phyloP scores from a whole-genome alignment of 345 rosid genomes.

The Salix exigua region DNA sequence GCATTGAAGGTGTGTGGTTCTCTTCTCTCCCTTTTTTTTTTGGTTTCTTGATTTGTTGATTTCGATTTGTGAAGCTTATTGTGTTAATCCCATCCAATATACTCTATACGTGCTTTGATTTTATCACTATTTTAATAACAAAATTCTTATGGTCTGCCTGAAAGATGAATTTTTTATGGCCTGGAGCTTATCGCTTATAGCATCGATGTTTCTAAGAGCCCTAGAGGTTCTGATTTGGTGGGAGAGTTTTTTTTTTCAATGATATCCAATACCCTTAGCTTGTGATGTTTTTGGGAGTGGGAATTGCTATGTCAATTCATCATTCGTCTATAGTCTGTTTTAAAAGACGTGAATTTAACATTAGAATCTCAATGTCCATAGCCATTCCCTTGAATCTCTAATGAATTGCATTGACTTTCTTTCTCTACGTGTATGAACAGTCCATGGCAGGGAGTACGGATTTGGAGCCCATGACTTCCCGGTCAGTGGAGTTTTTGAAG shows the following conservation, averaged over 20 bases:
- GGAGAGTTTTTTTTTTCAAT: not conserved
- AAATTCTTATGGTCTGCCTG: not conserved
- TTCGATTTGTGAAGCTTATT: not conserved
- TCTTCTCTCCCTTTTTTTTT: not conserved
- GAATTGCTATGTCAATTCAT: not conserved
- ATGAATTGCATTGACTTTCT: not conserved
- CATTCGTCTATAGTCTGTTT: not conserved
- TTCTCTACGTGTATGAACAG: conserved; percentile 29
- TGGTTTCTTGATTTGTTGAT: not conserved
- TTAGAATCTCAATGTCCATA: not conserved
- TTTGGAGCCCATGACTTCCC: conserved; percentile 80
- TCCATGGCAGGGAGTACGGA: conserved; percentile 76
- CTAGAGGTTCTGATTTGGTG: not conserved
- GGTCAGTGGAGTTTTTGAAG: conserved; percentile 76
- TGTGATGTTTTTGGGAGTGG: not conserved
- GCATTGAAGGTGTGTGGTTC: conserved; percentile 63
- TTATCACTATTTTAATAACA: too few species aligned
- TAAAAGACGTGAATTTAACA: not conserved
- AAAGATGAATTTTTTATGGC: not conserved
- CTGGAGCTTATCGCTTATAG: too few species aligned
- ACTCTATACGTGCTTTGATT: not conserved
- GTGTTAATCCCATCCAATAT: not conserved
- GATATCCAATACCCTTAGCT: not conserved
- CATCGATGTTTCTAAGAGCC: not conserved
- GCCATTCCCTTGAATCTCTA: not conserved